Base-by-base conservation (phyloP, 331 rosid genomes). In the Ulmus americana region DNA sequence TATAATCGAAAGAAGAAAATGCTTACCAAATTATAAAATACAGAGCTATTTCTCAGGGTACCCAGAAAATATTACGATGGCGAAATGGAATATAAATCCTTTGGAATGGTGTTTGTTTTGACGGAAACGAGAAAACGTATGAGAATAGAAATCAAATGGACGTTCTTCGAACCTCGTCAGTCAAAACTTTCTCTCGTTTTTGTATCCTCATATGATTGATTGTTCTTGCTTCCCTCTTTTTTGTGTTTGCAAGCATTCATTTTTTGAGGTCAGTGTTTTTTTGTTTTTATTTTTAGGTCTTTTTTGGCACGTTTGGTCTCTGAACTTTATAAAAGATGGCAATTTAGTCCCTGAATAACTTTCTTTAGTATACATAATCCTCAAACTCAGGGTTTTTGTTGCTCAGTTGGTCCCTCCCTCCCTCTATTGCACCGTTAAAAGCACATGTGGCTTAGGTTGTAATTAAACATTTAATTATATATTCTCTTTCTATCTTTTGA, bases 231-330 rank as follows among this genome's bases (percentile, higher is more conserved):
- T 20, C 6, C 13, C 4, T 5, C 14, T 22, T 45, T 0, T 5
- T 5, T 10, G 3, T 10, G 6, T 8, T 6, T 39, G 14, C 6
- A 12, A 15, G 43, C 1, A 8, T 9, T 43, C 12, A 18, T 44
- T 55, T 67, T 35, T 22, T 67, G 63, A 67, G 71, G 71, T 22
- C 55, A 6, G 16, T 3, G 7, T 56, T 56, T 67, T 55, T 65
- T 8, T 18, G 15, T 12, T 14, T 12, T 46, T 45, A 6, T 55
- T 43, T 55, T 28, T 28, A 28, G 35, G 35, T 28, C 3, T 28
- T 28, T 28, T 28, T 28, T 2, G 35, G 35, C 35, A 28, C 35
- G 2, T 2, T 28, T 2, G 4, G 35, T 28, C 35, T 28, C 35
- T 28, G 35, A 28, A 28, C 35, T 28, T 28, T 2, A 28, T 28